Evolutionary conservation across 495 filamentous ascomycete genomes (phyloP).

Genomic region (Schizothecium vesticola): DNA sequence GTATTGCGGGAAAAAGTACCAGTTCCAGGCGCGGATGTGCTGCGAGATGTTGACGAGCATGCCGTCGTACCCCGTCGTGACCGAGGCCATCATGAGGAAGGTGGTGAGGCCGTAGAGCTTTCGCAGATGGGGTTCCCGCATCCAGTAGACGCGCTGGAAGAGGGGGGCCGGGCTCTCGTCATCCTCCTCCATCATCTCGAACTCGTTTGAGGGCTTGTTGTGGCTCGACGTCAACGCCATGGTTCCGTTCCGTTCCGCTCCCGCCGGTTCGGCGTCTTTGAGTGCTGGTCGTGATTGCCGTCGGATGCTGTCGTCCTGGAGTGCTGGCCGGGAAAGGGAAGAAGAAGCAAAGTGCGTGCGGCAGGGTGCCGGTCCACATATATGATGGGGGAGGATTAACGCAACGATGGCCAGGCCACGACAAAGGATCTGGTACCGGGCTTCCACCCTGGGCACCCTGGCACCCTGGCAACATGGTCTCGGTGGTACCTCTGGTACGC

Average conservation of each 20-base stretch:
- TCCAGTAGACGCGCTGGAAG: slow-evolving; percentile 58
- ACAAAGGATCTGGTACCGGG: neutral
- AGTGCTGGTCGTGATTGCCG: neutral
- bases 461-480: slow-evolving; percentile 5
- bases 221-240: slow-evolving; percentile 1
- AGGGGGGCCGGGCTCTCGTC: slow-evolving; percentile 43
- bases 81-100: slow-evolving; percentile 57
- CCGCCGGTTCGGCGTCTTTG: neutral
- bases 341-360: neutral
- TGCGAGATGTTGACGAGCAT: slow-evolving; percentile 56
- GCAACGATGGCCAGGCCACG: neutral
- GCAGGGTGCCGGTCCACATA: slow-evolving; percentile 1
- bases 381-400: slow-evolving; percentile 2
- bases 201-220: slow-evolving; percentile 20
- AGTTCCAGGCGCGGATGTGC: slow-evolving; percentile 48
- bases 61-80: slow-evolving; percentile 63
- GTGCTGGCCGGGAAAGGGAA: neutral
- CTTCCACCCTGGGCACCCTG: neutral
- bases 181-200: slow-evolving; percentile 31
- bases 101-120: slow-evolving; percentile 52
- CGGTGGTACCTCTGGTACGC: neutral
- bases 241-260: neutral
- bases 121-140: slow-evolving; percentile 51
- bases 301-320: neutral
- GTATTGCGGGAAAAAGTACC: slow-evolving; percentile 44